Percentiles rank a stretch among this genome's conserved stretches.
phyloP scores from a whole-genome alignment of 345 rosid species.

The Gossypium sturtianum region DNA sequence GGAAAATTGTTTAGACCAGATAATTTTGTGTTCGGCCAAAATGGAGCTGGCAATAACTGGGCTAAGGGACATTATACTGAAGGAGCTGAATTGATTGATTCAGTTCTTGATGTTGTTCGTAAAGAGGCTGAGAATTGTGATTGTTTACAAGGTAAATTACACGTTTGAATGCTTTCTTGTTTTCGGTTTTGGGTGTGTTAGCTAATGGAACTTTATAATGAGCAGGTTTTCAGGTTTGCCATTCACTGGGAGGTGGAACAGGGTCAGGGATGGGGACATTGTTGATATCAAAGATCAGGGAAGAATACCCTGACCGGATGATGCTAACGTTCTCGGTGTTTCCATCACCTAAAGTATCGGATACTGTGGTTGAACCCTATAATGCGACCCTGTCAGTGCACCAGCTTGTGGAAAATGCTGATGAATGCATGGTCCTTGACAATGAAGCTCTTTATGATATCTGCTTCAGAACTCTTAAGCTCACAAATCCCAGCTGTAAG shows the following conservation, averaged over 20 bases:
- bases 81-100: conserved; percentile 36
- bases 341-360: conserved; percentile 41
- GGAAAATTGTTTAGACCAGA: conserved; percentile 64
- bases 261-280: conserved; percentile 38
- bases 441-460: conserved; percentile 36
- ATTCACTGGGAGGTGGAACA: conserved; percentile 36
- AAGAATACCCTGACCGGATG: conserved; percentile 38
- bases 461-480: conserved; percentile 40
- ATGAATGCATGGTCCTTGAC: conserved; percentile 39
- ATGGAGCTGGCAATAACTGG: conserved; percentile 34
- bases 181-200: neutral
- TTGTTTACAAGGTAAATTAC: conserved; percentile 27
- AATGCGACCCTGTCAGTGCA: conserved; percentile 39
- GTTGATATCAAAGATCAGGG: conserved; percentile 35
- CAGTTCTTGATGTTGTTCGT: conserved; percentile 31
- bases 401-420: conserved; percentile 36
- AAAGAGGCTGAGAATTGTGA: conserved; percentile 36
- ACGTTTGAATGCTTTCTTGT: neutral
- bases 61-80: conserved; percentile 35
- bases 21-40: conserved; percentile 40
- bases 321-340: conserved; percentile 41
- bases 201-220: neutral
- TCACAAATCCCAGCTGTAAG: conserved; percentile 36
- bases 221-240: conserved; percentile 33
- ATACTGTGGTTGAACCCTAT: conserved; percentile 37